Evolutionary conservation across 164 flowering plant species (phyloP), one percentile per base, ranked within the genome.

Genomic region (Vitis riparia): DNA sequence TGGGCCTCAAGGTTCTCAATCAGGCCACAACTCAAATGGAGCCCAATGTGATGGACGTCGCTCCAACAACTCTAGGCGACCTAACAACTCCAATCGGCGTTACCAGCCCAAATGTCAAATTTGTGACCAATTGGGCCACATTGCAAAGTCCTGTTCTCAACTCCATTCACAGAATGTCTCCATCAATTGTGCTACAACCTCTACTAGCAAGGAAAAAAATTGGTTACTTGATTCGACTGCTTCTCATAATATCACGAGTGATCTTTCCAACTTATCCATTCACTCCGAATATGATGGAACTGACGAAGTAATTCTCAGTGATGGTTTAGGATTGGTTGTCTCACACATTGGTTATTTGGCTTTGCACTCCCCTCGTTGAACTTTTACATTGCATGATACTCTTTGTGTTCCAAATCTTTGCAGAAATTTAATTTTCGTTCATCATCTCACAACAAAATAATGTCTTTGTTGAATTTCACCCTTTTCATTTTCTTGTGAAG

Each of bases 381-480:
- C 30, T 12, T 57, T 68, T 68, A 13, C 9, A 6, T 6, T 61
- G 5, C 9, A 11, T 19, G 58, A 69, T 32, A 51, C 52, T 19
- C 23, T 19, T 19, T 15, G 9, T 61, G 65, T 51, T 16, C 65
- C 66, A 8, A 3, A 15, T 19, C 2, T 61, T 30, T 29, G 30
- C 9, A 19, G 59, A 51, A 69, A 69, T 37, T 3, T 69, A 14
- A 2, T 61, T 4, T 60, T 8, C 1, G 49, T 61, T 4, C 58
- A 61, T 51, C 52, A 69, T 12, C 51, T 69, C 55, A 32, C 58
- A 13, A 11, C 19, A 61, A 12, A 69, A 61, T 11, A 32, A 61
- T 65, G 57, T 65, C 13, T 23, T 65, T 23, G 6, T 65, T 27
- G 17, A 65, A 65, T 65, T 65, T 65, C 68, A 65, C 48, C 68